Percentiles rank a stretch among this genome's conserved stretches.
These are phyloP conservation scores for Moesziomyces parantarcticus DNA, from an alignment of 1,284 basidiomycete species.

Conservation along the genomic window DNA sequence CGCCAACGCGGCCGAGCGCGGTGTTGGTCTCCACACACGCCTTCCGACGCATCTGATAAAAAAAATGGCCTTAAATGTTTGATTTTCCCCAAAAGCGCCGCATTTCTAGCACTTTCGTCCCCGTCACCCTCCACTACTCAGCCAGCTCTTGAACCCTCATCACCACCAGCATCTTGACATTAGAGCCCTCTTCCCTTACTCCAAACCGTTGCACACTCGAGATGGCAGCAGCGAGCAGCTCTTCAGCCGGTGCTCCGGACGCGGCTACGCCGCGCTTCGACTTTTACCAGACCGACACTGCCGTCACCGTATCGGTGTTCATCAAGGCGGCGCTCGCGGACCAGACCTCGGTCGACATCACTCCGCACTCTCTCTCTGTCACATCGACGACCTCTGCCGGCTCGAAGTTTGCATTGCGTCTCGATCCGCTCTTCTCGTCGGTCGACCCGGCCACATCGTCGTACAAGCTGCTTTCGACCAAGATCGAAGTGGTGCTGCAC, in stretches of 20 bases:
- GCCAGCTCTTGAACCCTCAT: neutral
- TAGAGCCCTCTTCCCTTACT: neutral
- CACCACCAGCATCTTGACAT: slow-evolving; percentile 12
- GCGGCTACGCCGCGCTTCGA: slow-evolving; percentile 54
- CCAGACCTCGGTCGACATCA: slow-evolving; percentile 40
- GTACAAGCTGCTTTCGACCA: slow-evolving; percentile 51
- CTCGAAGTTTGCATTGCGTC: slow-evolving; percentile 24
- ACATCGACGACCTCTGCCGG: slow-evolving; percentile 21
- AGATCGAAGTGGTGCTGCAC: slow-evolving; percentile 58
- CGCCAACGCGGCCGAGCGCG: neutral
- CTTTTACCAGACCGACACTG: slow-evolving; percentile 66
- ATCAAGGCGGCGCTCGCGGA: slow-evolving; percentile 50
- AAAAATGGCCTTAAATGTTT: neutral
- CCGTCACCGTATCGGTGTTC: slow-evolving; percentile 60
- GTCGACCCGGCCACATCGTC: slow-evolving; percentile 36
- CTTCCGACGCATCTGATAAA: neutral
- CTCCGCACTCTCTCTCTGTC: slow-evolving; percentile 21
- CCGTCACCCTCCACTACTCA: slow-evolving; percentile 2
- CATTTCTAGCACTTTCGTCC: slow-evolving; percentile 25
- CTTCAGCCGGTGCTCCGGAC: slow-evolving; percentile 3
- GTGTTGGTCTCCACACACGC: slow-evolving; percentile 27
- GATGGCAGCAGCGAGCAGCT: slow-evolving; percentile 10
- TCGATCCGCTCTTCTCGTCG: slow-evolving; percentile 42
- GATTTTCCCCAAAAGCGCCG: neutral
- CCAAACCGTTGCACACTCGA: too few relatives aligned